phyloP scores from a whole-genome alignment of 495 filamentous ascomycete species.

The Penicillium soppii region DNA sequence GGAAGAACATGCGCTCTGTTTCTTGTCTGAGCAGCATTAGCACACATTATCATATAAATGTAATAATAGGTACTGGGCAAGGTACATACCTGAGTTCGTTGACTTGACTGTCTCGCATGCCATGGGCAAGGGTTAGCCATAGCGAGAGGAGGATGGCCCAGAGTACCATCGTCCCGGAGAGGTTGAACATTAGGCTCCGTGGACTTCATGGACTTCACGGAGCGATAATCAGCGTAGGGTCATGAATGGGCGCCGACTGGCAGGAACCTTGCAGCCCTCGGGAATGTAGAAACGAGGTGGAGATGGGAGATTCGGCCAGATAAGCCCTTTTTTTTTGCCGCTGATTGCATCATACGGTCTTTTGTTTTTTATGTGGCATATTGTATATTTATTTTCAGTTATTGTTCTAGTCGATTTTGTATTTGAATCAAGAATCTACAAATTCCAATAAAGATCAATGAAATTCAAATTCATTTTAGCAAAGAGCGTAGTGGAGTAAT shows the following conservation, averaged over 20 bases:
- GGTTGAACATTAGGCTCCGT: constrained; percentile 42
- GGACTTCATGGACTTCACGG: constrained; percentile 47
- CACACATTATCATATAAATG: no score
- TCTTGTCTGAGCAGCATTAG: constrained; percentile 63
- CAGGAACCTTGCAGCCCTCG: no score
- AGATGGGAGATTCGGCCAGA: constrained; percentile 25
- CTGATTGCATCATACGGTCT: constrained; percentile 22
- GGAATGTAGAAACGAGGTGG: not conserved
- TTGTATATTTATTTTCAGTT: no score
- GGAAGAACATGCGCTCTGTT: constrained; percentile 91
- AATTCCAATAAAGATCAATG: no score
- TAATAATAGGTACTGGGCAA: not conserved
- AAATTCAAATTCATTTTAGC: no score
- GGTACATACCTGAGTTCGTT: constrained; percentile 39
- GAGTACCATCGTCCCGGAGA: constrained; percentile 36
- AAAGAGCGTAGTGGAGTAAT: no score
- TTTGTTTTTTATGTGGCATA: no score
- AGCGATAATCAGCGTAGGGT: constrained; percentile 23
- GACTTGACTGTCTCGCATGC: constrained; percentile 41
- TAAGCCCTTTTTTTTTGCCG: constrained; percentile 23
- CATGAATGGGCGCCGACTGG: constrained; percentile 26
- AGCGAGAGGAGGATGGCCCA: constrained; percentile 41
- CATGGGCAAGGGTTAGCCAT: constrained; percentile 40
- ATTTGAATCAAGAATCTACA: no score
- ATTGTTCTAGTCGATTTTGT: no score